Conservation (phyloP, 148 eudicot genomes). For the Cornus controversa region DNA sequence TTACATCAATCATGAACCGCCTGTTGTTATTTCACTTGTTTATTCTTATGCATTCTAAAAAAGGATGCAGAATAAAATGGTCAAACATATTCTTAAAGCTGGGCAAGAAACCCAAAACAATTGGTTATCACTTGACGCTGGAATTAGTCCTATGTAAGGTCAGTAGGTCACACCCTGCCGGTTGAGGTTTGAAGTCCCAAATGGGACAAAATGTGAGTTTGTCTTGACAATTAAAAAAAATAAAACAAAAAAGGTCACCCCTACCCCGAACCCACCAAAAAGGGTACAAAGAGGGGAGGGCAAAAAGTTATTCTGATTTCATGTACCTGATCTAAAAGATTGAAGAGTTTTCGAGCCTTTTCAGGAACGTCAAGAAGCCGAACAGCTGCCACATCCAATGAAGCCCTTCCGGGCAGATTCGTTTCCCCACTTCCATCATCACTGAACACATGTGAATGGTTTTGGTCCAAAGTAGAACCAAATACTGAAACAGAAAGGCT, state of each 20-base stretch:
- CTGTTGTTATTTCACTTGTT: no score
- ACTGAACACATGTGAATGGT: conserved; percentile 36
- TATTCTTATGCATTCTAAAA: no score
- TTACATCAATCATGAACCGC: no score
- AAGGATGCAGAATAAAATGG: not conserved
- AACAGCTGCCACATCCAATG: conserved; percentile 80
- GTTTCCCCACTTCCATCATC: conserved; percentile 56
- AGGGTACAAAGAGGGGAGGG: not conserved
- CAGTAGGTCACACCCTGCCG: not conserved
- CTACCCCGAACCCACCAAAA: not conserved
- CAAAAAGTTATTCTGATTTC: not conserved
- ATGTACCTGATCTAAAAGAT: conserved; percentile 83
- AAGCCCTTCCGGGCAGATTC: conserved; percentile 57
- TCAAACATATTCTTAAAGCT: not conserved
- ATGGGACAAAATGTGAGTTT: no score
- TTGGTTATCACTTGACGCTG: not conserved
- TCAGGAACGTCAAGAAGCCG: conserved; percentile 78
- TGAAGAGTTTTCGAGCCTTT: conserved; percentile 81
- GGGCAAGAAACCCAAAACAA: no score
- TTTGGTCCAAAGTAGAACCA: conserved; percentile 65
- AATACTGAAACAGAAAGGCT: conserved; percentile 65
- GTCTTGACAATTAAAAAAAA: not conserved
- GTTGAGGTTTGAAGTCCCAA: no score
- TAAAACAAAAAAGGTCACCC: not conserved
- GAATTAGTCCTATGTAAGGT: not conserved